phyloP scores from a whole-genome alignment of 371 early-diverging fungal genomes.

The Mucor velutinosus region DNA sequence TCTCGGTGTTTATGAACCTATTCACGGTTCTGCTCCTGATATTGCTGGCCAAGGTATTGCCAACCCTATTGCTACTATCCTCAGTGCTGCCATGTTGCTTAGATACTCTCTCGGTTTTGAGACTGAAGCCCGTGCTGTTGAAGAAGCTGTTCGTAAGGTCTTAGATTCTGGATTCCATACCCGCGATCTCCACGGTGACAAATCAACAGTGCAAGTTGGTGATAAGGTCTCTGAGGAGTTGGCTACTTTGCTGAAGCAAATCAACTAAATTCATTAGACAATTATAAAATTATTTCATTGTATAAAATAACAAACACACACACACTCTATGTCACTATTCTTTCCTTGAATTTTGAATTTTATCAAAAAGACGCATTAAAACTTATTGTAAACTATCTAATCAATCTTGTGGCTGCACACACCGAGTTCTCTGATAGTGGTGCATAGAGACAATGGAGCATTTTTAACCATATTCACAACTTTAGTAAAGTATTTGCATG shows the following conservation, averaged over 20 bases:
- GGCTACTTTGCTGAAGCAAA: conserved; percentile 54
- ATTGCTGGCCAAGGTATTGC: conserved; percentile 95
- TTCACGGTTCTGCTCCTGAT: conserved; percentile 98
- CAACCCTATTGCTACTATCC: conserved; percentile 97
- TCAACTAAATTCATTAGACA: background rate
- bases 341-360: background rate
- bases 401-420: too few species aligned
- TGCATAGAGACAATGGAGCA: too few species aligned
- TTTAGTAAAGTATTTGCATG: too few species aligned
- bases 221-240: conserved; percentile 84
- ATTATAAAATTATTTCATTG: conserved; percentile 1
- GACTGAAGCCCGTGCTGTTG: conserved; percentile 85
- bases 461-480: too few species aligned
- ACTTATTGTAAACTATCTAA: too few species aligned
- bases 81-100: conserved; percentile 92
- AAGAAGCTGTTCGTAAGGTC: conserved; percentile 91
- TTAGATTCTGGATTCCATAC: conserved; percentile 88
- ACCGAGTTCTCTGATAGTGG: too few species aligned
- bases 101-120: conserved; percentile 91
- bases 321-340: background rate
- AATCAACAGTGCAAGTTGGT: conserved; percentile 85
- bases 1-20: conserved; percentile 95
- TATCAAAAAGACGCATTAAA: background rate
- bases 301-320: background rate
- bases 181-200: conserved; percentile 85